A percentile compares a stretch with the other conserved stretches of the same genome.
Conservation (phyloP, 768 basidiomycete species). For the Lentinula boryana region DNA sequence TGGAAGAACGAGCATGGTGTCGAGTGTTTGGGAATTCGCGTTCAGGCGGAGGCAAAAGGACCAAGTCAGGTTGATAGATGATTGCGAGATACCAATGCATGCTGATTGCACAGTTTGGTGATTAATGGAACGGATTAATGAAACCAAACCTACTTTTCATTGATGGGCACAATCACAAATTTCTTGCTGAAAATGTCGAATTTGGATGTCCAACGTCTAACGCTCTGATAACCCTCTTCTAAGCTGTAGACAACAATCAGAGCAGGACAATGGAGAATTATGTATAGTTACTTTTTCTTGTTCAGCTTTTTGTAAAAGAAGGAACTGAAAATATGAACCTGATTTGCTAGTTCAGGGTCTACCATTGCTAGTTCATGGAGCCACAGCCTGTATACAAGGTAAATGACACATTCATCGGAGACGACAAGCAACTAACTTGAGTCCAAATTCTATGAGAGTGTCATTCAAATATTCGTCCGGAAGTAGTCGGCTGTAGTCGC, state of each 20-base stretch:
- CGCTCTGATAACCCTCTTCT: conserved; percentile 72
- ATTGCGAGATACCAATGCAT: conserved; percentile 97
- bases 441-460: conserved; percentile 91
- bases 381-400: conserved; percentile 53
- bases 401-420: not conserved
- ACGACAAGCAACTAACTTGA: conserved; percentile 57
- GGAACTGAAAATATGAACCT: conserved; percentile 90
- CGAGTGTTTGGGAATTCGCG: not conserved
- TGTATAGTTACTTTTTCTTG: conserved; percentile 47
- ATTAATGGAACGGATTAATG: not conserved
- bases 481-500: conserved; percentile 68
- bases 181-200: conserved; percentile 87
- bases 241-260: conserved; percentile 20
- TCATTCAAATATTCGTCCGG: conserved; percentile 91
- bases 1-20: not conserved
- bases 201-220: conserved; percentile 92
- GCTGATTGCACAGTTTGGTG: conserved; percentile 32
- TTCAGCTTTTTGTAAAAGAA: conserved; percentile 97
- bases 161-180: conserved; percentile 92
- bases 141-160: conserved; percentile 71
- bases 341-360: conserved; percentile 57
- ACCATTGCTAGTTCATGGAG: conserved; percentile 47
- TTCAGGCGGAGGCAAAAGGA: conserved; percentile 37
- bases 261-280: conserved; percentile 3
- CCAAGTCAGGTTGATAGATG: conserved; percentile 75